Conservation (phyloP, 2,329 filamentous ascomycete species). For the Corynespora cassiicola region DNA sequence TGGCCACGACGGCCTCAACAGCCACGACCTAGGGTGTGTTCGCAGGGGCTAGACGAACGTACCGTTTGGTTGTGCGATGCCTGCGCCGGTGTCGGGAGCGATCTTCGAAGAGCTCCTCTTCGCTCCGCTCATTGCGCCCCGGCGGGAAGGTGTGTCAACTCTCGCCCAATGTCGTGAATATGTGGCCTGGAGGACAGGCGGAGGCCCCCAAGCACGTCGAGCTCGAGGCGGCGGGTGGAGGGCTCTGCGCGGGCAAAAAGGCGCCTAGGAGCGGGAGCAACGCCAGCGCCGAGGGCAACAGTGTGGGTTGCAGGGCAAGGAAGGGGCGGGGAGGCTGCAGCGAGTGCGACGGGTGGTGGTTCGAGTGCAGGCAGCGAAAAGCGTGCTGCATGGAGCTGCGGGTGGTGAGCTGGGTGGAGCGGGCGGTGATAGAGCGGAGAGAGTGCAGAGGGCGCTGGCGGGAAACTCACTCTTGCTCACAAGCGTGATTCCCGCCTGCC, state of each 20-base stretch:
- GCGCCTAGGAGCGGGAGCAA: conserved; percentile 23
- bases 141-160: conserved; percentile 32
- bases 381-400: conserved; percentile 5
- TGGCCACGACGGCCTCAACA: conserved; percentile 1
- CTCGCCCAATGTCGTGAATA: conserved; percentile 26
- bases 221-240: conserved; percentile 15
- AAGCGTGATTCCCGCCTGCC: conserved; percentile 20
- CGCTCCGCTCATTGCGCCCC: conserved; percentile 50
- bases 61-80: conserved; percentile 26
- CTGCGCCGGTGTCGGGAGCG: conserved; percentile 29
- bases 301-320: conserved; percentile 12
- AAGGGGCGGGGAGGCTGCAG: conserved; percentile 8
- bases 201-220: conserved; percentile 23
- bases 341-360: no score
- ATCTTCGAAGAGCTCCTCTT: conserved; percentile 45
- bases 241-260: conserved; percentile 33
- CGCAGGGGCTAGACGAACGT: conserved; percentile 15
- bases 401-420: no score
- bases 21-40: background rate
- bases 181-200: conserved; percentile 8
- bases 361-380: background rate
- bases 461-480: conserved; percentile 23
- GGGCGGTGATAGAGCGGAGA: conserved; percentile 12
- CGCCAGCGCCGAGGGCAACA: conserved; percentile 29
- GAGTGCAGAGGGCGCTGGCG: conserved; percentile 16